Evolutionary conservation across 495 filamentous ascomycete species (phyloP).

Genomic region (Daldinia caldariorum): DNA sequence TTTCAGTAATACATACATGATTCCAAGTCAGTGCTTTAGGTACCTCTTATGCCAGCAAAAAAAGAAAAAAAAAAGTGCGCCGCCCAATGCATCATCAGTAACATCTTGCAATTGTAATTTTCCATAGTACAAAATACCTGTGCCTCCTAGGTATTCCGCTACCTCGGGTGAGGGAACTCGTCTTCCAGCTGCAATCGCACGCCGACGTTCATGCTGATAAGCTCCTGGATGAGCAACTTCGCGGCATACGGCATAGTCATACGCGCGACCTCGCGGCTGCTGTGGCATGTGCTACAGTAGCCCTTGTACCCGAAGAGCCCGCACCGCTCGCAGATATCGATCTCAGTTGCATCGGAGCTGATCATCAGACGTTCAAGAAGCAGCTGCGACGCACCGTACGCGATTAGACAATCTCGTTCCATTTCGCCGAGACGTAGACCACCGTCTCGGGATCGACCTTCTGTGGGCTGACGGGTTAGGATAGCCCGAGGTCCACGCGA

Average conservation of each 20-base stretch:
- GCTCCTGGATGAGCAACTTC: conserved; percentile 94
- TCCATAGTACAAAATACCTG: background rate
- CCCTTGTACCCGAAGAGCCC: conserved; percentile 94
- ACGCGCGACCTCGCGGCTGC: conserved; percentile 77
- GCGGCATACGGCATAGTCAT: conserved; percentile 99
- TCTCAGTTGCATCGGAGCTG: conserved; percentile 85
- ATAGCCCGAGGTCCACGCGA: conserved; percentile 88
- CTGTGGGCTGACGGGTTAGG: conserved; percentile 94
- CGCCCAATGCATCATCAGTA: conserved; percentile 36
- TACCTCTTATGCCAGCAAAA: background rate
- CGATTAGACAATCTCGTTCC: conserved; percentile 97
- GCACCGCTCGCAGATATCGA: conserved; percentile 92
- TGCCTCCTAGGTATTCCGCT: background rate
- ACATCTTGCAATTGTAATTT: conserved; percentile 14
- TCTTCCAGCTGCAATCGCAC: conserved; percentile 87
- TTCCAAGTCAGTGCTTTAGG: background rate
- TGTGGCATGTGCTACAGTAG: conserved; percentile 91
- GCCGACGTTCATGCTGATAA: conserved; percentile 97
- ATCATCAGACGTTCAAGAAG: conserved; percentile 95
- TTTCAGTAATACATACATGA: background rate
- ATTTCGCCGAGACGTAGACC: conserved; percentile 96
- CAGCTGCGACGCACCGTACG: conserved; percentile 92
- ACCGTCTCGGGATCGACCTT: conserved; percentile 91
- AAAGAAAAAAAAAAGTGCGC: conserved; percentile 34
- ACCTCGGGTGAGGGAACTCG: conserved; percentile 76